Conservation (phyloP, 2,329 filamentous ascomycete species). For the Fusarium pininemorale region DNA sequence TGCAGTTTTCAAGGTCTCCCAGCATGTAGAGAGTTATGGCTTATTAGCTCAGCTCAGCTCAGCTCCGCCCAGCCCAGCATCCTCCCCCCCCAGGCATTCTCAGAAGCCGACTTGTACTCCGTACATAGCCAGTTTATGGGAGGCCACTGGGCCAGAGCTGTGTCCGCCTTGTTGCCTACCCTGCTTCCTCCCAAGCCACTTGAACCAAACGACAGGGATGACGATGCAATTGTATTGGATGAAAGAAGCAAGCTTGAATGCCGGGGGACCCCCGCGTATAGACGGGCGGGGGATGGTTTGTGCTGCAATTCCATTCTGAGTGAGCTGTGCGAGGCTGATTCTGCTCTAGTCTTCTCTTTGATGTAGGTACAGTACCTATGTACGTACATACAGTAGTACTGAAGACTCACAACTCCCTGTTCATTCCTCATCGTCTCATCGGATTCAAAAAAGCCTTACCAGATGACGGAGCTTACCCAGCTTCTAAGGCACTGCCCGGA, state of each 20-base stretch:
- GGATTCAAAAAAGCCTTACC: not conserved
- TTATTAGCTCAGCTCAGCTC: not conserved
- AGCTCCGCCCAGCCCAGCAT: not conserved
- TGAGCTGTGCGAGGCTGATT: conserved; percentile 37
- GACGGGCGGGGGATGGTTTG: conserved; percentile 5
- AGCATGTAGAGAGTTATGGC: not conserved
- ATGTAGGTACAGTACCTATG: not conserved
- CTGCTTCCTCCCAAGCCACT: conserved; percentile 27
- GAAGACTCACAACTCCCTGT: not conserved
- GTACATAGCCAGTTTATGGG: not conserved
- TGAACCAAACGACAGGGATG: conserved; percentile 18
- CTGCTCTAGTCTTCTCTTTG: not conserved
- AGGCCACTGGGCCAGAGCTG: conserved; percentile 2
- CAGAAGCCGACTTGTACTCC: not conserved
- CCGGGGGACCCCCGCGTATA: not conserved
- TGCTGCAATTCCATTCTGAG: conserved; percentile 30
- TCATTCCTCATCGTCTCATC: not conserved
- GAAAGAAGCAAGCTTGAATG: not conserved
- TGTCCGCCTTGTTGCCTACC: conserved; percentile 45
- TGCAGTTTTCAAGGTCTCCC: not conserved
- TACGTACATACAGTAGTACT: not conserved
- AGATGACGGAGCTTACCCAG: not conserved
- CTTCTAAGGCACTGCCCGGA: not conserved
- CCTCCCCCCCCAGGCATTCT: conserved; percentile 20
- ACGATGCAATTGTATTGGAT: conserved; percentile 24